Evolutionary conservation across 345 rosid species (phyloP), one percentile per base, ranked within the genome.

Genomic region (Combretum micranthum): DNA sequence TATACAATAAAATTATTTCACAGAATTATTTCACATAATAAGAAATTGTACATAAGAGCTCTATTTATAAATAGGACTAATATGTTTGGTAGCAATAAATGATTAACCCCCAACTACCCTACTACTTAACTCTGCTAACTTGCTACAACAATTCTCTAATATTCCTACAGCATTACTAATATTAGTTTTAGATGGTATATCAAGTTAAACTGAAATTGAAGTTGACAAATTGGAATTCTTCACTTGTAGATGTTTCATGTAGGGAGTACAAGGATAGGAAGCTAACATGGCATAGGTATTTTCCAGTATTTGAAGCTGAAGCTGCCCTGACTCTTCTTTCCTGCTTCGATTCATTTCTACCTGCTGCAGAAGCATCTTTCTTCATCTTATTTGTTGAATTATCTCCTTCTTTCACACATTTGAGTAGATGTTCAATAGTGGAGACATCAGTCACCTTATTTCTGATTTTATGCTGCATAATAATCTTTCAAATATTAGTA

Each of bases 381-480:
- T 51, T 50, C 20, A 39, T 48, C 37, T 44, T 44, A 63, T 63
- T 50, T 15, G 44, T 32, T 60, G 56, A 26, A 64, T 45, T 47
- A 44, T 59, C 75, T 65, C 57, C 66, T 72, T 70, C 84, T 72
- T 67, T 79, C 59, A 66, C 56, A 61, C 69, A 77, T 44, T 51
- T 66, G 63, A 91, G 79, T 70, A 91, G 55, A 69, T 84, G 81
- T 74, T 80, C 95, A 68, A 82, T 62, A 17, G 83, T 82, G 72
- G 77, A 53, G 51, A 60, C 59, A 47, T 55, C 46, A 50, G 56
- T 49, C 37, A 23, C 60, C 63, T 69, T 70, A 62, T 63, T 64
- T 73, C 56, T 68, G 63, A 60, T 61, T 75, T 80, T 86, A 15
- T 48, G 26, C 93, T 90, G 79, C 64, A 70, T 12, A 49, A 79